Evolutionary conservation across 2,329 filamentous ascomycete species (phyloP), one percentile per base, ranked within the genome.

Genomic region (Sclerotinia subarctica): DNA sequence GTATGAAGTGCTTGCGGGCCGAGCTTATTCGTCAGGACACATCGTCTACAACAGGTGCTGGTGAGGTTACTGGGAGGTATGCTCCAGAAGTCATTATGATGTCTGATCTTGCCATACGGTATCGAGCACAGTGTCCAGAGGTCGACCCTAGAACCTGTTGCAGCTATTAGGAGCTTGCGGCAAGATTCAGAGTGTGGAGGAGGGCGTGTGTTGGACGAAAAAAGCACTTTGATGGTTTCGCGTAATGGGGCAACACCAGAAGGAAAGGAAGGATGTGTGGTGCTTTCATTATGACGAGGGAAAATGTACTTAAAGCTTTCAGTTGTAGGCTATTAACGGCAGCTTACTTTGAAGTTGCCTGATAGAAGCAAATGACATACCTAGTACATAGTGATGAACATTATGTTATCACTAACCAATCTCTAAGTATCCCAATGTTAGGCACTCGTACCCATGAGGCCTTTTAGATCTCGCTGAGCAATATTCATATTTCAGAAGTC

Each of bases 81-180:
- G 19, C 3, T 13, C 29, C 24, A 3, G 2, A 35, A 35, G 21
- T 54, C 5, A 13, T 21, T 32, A 35, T 35, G 29, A 56, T 0
- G 21, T 54, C 29, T 54, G 52, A 35, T 35, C 29, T 54, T 29
- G 19, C 35, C 19, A 29, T 7, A 5, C 29, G 29, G 5, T n/a
- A 54, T 54, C 26, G 26, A 35, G 19, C 29, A 1, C 5, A 54
- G 7, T 29, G 0, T 0, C 13, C 52, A 7, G 11, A 10, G 10
- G 5, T 5, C 6, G 11, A 21, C 1, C 38, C 38, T 21, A 2
- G 11, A 1, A 13, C 6, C 0, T 35, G 2, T 5, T 35, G 2
- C 2, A 3, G 17, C 52, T 13, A 8, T 13, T 35, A 21, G 26
- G 26, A 35, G 52, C 19, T n/a, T 35, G 2, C 19, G 35, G 32